A percentile compares a stretch with the other conserved stretches of the same genome.
Conservation (phyloP, 2,329 filamentous ascomycete species). For the Fusarium sp. region DNA sequence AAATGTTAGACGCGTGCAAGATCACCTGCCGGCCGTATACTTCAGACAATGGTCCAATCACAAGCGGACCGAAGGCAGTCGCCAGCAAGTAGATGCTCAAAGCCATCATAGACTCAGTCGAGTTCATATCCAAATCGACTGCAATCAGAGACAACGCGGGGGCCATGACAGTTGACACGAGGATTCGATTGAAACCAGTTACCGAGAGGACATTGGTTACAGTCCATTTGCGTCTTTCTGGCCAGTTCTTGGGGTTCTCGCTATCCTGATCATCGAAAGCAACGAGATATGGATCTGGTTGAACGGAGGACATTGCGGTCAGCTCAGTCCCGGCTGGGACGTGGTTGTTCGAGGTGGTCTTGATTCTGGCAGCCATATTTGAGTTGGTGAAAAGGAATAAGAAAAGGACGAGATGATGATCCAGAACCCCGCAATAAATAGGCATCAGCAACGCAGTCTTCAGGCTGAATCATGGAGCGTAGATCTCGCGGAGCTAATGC, state of each 20-base stretch:
- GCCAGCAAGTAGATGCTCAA: slow-evolving; percentile 58
- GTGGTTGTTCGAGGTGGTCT: neutral
- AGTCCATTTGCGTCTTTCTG: slow-evolving; percentile 57
- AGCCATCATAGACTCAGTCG: slow-evolving; percentile 59
- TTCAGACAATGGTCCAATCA: slow-evolving; percentile 60
- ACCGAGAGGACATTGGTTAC: slow-evolving; percentile 61
- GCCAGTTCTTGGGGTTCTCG: slow-evolving; percentile 56
- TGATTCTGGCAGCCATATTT: slow-evolving; percentile 2
- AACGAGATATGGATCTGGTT: slow-evolving; percentile 40
- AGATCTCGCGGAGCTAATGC: slow-evolving; percentile 4
- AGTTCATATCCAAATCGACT: slow-evolving; percentile 62
- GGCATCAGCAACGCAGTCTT: neutral
- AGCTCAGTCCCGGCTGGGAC: slow-evolving; percentile 9
- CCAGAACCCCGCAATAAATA: neutral
- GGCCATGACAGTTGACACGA: slow-evolving; percentile 65
- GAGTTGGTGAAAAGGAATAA: neutral
- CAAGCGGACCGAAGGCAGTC: slow-evolving; percentile 56
- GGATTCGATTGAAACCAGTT: slow-evolving; percentile 63
- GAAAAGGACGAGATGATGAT: neutral
- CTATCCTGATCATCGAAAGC: slow-evolving; percentile 46
- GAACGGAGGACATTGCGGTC: neutral
- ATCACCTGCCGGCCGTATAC: slow-evolving; percentile 58
- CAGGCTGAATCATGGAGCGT: neutral
- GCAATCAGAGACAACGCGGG: slow-evolving; percentile 62
- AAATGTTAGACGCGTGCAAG: slow-evolving; percentile 57